A percentile compares a stretch with the other conserved stretches of the same genome.
Conservation (phyloP, 2,329 filamentous ascomycete genomes). For the Dactylonectria macrodidyma region DNA sequence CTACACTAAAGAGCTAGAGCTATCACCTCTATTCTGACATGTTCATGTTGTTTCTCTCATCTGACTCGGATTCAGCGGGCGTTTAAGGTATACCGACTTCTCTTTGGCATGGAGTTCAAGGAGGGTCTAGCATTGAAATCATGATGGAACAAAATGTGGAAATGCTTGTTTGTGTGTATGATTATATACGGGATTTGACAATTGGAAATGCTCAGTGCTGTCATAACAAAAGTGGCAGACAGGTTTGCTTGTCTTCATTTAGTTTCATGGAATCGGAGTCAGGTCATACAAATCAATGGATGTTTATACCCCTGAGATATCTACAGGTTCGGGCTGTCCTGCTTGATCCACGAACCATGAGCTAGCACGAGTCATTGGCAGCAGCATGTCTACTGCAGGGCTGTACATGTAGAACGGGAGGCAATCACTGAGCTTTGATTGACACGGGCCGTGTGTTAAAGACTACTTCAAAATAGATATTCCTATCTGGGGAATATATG, state of each 20-base stretch:
- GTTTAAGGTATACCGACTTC: conserved; percentile 3
- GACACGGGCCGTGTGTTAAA: conserved; percentile 6
- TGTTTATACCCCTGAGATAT: conserved; percentile 16
- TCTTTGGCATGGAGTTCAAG: conserved; percentile 15
- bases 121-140: conserved; percentile 7
- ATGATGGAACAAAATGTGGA: conserved; percentile 13
- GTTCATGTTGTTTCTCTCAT: conserved; percentile 30
- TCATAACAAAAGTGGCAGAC: conserved; percentile 5
- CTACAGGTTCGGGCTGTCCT: neutral
- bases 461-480: conserved; percentile 25
- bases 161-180: neutral
- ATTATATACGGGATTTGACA: conserved; percentile 19
- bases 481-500: conserved; percentile 28
- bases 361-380: neutral
- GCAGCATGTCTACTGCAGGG: neutral
- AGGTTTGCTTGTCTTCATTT: neutral
- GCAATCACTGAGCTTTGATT: neutral
- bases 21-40: neutral
- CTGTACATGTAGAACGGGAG: neutral
- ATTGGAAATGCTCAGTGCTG: conserved; percentile 16
- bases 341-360: neutral
- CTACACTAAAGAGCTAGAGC: conserved; percentile 56
- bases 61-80: conserved; percentile 7
- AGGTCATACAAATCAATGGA: conserved; percentile 4
- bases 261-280: conserved; percentile 5